Evolutionary conservation across 371 early-diverging fungal genomes (phyloP).

Genomic region (Funneliformis caledonium): DNA sequence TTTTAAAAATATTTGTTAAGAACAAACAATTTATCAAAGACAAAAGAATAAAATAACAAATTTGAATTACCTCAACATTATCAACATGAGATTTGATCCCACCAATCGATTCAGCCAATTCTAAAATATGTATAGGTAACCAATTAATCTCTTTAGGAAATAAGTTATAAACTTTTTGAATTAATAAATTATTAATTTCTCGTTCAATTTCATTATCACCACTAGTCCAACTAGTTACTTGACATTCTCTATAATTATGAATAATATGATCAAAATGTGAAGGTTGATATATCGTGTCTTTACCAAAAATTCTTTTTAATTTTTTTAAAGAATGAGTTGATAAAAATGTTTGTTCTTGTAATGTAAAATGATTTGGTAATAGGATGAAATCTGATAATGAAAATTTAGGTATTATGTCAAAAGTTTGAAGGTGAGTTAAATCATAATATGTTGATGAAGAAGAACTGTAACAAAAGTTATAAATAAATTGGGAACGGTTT

Average conservation of each 20-base stretch:
- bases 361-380: slow-evolving; percentile 54
- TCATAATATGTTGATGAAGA: background rate
- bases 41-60: background rate
- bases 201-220: background rate
- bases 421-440: background rate
- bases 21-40: background rate
- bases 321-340: slow-evolving; percentile 50
- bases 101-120: slow-evolving; percentile 50
- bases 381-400: slow-evolving; percentile 49
- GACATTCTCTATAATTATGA: slow-evolving; percentile 53
- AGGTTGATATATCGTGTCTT: slow-evolving; percentile 51
- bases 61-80: slow-evolving; percentile 50
- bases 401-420: background rate
- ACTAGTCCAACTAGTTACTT: slow-evolving; percentile 48
- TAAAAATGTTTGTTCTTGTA: slow-evolving; percentile 50
- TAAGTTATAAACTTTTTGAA: slow-evolving; percentile 43
- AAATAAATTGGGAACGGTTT: no score
- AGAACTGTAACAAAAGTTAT: background rate
- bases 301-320: slow-evolving; percentile 53
- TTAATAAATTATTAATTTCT: slow-evolving; percentile 40
- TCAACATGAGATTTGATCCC: slow-evolving; percentile 66
- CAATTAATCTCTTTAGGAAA: slow-evolving; percentile 46
- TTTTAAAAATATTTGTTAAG: background rate
- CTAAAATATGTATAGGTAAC: slow-evolving; percentile 51
- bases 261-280: slow-evolving; percentile 65